These are phyloP conservation scores for Calamus simplicifolius DNA, from an alignment of 176 grass and related monocot genomes.

Conservation along the genomic window DNA sequence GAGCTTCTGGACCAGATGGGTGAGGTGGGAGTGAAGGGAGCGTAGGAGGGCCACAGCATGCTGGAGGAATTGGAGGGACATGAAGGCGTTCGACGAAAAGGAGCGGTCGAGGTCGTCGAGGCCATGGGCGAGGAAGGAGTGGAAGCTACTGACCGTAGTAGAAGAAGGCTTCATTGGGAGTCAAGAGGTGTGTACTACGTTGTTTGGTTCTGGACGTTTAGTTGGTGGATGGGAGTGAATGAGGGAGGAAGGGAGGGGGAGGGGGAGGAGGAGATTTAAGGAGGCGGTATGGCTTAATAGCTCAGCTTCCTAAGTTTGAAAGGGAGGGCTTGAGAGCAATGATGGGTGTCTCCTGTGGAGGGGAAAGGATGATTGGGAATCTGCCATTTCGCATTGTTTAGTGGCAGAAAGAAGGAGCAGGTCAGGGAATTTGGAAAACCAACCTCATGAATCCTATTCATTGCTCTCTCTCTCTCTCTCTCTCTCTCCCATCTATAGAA, in stretches of 20 bases:
- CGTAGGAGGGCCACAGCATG: slow-evolving; percentile 4
- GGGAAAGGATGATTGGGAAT: slow-evolving; percentile 14
- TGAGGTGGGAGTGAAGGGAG: slow-evolving; percentile 17
- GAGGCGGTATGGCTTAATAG: background rate
- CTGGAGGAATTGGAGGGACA: slow-evolving; percentile 18
- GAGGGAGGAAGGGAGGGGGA: too few relatives aligned
- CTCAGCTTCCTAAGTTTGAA: slow-evolving; percentile 5
- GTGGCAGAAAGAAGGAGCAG: background rate
- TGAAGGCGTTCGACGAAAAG: slow-evolving; percentile 10
- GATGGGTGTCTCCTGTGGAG: slow-evolving; percentile 7
- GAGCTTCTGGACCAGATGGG: slow-evolving; percentile 14
- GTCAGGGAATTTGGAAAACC: background rate
- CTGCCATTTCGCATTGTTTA: slow-evolving; percentile 6
- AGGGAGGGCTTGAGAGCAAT: background rate
- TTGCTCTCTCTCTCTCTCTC: background rate
- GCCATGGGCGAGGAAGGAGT: slow-evolving; percentile 11
- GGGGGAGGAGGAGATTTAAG: background rate
- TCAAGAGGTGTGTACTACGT: too few relatives aligned
- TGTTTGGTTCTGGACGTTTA: too few relatives aligned
- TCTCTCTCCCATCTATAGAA: background rate
- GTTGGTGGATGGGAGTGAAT: background rate
- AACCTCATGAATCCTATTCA: background rate
- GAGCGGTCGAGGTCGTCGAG: slow-evolving; percentile 17
- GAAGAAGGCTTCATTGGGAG: slow-evolving; percentile 15
- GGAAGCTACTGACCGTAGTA: slow-evolving; percentile 5